Evolutionary conservation across 805 yeast species (phyloP).

Genomic region (Tetrapisispora fleetii): DNA sequence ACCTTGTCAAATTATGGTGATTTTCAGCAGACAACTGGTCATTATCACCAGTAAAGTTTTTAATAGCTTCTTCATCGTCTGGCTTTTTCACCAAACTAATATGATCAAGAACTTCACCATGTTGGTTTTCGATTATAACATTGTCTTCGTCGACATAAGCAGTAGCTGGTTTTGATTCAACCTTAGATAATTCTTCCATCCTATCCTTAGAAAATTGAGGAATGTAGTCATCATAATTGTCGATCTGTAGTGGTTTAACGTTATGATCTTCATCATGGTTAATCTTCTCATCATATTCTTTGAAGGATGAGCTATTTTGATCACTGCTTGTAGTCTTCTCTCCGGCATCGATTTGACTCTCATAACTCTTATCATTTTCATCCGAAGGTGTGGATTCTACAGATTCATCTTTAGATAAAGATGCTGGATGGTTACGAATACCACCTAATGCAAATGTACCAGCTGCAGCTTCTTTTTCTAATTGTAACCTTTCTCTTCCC

Average conservation of each 20-base stretch:
- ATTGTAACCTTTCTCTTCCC: slow-evolving; percentile 31
- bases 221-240: not conserved
- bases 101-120: slow-evolving; percentile 70
- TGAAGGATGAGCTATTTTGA: not conserved
- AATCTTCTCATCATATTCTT: not conserved
- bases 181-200: slow-evolving; percentile 17
- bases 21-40: slow-evolving; percentile 2
- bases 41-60: not conserved
- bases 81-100: slow-evolving; percentile 30
- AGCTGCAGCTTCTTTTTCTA: slow-evolving; percentile 36
- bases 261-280: not conserved
- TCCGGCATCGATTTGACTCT: not conserved
- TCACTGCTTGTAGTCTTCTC: not conserved
- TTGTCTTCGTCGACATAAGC: slow-evolving; percentile 63
- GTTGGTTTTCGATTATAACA: slow-evolving; percentile 68
- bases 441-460: slow-evolving; percentile 35
- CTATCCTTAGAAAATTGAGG: slow-evolving; percentile 8
- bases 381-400: not conserved
- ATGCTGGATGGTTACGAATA: not conserved
- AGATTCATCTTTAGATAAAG: not conserved
- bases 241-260: not conserved
- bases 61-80: slow-evolving; percentile 20
- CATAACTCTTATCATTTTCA: not conserved
- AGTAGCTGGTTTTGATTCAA: slow-evolving; percentile 24
- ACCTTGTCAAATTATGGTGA: not conserved